A percentile compares a stretch with the other conserved stretches of the same genome.
phyloP scores from a whole-genome alignment of 441 rosid species.

The Pelargonium fulgidum region DNA sequence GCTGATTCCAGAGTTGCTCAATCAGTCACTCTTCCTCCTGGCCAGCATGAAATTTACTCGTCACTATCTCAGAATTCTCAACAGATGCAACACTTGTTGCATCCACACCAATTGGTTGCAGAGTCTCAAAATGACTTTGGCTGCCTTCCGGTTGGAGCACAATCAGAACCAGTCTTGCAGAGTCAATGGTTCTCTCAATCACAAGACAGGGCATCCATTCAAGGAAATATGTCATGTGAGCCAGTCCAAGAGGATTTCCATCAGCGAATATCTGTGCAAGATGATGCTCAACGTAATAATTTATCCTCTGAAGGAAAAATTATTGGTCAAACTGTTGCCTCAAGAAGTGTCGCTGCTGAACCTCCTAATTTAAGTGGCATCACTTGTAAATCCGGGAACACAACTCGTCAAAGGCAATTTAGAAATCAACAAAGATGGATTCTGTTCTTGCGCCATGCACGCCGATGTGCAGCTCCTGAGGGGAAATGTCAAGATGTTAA shows the following conservation, averaged over 20 bases:
- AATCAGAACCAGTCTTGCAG: constrained; percentile 47
- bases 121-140: constrained; percentile 54
- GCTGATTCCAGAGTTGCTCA: constrained; percentile 50
- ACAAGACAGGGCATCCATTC: constrained; percentile 45
- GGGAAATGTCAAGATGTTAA: constrained; percentile 70
- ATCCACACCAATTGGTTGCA: constrained; percentile 46
- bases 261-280: constrained; percentile 64
- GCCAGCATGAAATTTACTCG: constrained; percentile 44
- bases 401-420: constrained; percentile 63
- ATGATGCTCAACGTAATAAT: constrained; percentile 76
- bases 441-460: constrained; percentile 86
- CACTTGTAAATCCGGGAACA: constrained; percentile 48
- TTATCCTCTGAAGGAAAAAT: constrained; percentile 57
- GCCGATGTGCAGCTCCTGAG: constrained; percentile 77
- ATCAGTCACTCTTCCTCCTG: constrained; percentile 37
- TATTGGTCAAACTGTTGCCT: constrained; percentile 39
- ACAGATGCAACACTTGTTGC: constrained; percentile 66
- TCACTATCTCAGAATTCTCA: constrained; percentile 58
- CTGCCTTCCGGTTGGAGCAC: constrained; percentile 46
- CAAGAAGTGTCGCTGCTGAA: constrained; percentile 41
- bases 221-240: constrained; percentile 47
- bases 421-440: constrained; percentile 87
- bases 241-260: constrained; percentile 74
- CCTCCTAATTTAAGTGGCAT: constrained; percentile 38
- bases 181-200: constrained; percentile 61